Evolutionary conservation across 176 grass and related monocot species (phyloP).

Genomic region (Triticum turgidum): DNA sequence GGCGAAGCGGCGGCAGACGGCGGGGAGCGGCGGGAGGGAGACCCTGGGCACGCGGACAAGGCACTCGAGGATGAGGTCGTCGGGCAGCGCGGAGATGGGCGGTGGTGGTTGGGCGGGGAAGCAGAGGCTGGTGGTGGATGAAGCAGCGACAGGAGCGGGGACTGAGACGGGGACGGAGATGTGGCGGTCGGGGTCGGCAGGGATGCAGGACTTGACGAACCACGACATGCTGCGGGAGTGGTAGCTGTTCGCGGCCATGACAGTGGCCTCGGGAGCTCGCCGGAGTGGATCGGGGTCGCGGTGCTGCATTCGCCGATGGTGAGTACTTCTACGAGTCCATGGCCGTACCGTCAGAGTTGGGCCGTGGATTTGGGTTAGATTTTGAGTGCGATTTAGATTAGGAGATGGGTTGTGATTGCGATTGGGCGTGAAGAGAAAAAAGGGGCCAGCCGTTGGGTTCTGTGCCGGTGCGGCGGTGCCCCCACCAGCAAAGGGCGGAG

Average conservation of each 20-base stretch:
- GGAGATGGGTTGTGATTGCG: too few relatives aligned
- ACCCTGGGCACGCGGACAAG: neutral
- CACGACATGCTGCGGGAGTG: slow-evolving; percentile 16
- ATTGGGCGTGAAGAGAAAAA: neutral
- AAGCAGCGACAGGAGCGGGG: neutral
- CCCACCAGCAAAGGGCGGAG: neutral
- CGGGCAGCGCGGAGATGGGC: slow-evolving; percentile 2
- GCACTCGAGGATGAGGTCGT: slow-evolving; percentile 34
- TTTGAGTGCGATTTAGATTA: neutral
- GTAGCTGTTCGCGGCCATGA: neutral
- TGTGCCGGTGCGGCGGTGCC: neutral
- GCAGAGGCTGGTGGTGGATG: neutral
- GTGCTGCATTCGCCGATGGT: neutral
- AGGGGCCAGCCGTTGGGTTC: neutral
- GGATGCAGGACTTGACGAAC: slow-evolving; percentile 17
- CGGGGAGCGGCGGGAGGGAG: neutral
- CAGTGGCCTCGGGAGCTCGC: neutral
- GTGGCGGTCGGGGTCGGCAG: neutral
- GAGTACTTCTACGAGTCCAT: neutral
- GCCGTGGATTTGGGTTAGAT: neutral
- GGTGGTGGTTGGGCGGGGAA: neutral
- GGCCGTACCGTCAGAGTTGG: neutral
- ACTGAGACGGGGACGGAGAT: neutral
- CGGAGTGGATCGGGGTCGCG: neutral
- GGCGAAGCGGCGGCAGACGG: slow-evolving; percentile 11